Evolutionary conservation across 1,284 basidiomycete species (phyloP).

Genomic region (Rhodotorula sp.): DNA sequence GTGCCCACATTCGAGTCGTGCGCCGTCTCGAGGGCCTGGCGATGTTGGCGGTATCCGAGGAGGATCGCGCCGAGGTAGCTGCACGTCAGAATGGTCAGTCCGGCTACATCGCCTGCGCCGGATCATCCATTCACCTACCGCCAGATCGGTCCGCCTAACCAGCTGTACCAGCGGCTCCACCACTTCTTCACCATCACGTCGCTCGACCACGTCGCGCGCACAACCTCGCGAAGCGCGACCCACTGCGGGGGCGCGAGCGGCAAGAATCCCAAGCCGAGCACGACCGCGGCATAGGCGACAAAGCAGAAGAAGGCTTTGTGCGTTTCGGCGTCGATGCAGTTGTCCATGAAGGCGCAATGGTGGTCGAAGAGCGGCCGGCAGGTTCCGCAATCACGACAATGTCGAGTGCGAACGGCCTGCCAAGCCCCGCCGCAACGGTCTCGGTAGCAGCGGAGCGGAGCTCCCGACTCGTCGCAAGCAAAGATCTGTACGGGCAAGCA

Average conservation of each 20-base stretch:
- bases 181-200: constrained; percentile 8
- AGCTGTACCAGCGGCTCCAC: constrained; percentile 30
- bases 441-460: constrained; percentile 9
- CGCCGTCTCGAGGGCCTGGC: not conserved
- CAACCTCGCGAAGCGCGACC: constrained; percentile 8
- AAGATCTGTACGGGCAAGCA: constrained; percentile 6
- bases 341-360: constrained; percentile 36
- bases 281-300: constrained; percentile 20
- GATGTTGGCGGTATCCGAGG: constrained; percentile 23
- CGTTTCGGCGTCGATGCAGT: constrained; percentile 18
- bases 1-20: not conserved
- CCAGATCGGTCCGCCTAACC: constrained; percentile 34
- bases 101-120: too few relatives aligned
- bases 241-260: constrained; percentile 21
- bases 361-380: constrained; percentile 31
- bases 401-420: constrained; percentile 27
- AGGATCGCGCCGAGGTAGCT: constrained; percentile 25
- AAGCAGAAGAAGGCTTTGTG: constrained; percentile 34
- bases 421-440: constrained; percentile 23
- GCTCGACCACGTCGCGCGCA: constrained; percentile 15
- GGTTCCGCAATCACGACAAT: constrained; percentile 31
- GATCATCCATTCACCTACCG: not conserved
- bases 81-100: not conserved
- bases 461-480: constrained; percentile 20
- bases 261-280: constrained; percentile 26